Percentiles rank a stretch among this genome's conserved stretches.
These are phyloP conservation scores for Diaporthe citrichinensis DNA, from an alignment of 2,329 filamentous ascomycete genomes.

Conservation along the genomic window DNA sequence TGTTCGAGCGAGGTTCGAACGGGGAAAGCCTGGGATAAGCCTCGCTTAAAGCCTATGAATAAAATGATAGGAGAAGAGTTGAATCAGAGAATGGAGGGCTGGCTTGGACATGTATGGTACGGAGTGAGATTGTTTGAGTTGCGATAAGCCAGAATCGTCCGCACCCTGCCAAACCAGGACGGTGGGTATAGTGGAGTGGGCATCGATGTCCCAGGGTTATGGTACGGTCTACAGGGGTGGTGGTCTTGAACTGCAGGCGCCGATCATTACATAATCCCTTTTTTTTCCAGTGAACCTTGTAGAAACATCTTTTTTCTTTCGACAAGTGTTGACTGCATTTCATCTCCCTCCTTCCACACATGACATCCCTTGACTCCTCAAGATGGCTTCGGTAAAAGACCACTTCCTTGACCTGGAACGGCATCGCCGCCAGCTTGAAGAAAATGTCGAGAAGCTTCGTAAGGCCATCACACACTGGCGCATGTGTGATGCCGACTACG, in stretches of 20 bases:
- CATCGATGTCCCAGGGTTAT: not conserved
- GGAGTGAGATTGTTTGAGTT: not conserved
- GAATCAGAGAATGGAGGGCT: not conserved
- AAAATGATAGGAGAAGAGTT: not conserved
- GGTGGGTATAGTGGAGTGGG: not conserved
- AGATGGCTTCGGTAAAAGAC: constrained; percentile 60
- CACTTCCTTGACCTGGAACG: constrained; percentile 79
- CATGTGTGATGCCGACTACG: constrained; percentile 92
- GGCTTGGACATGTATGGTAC: not conserved
- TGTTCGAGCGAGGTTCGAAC: not conserved
- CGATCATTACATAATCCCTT: not conserved
- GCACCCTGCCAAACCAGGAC: not conserved
- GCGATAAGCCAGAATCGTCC: not conserved
- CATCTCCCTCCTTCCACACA: not conserved
- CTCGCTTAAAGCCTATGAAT: too few relatives aligned
- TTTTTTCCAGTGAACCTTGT: constrained; percentile 24
- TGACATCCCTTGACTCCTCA: not conserved
- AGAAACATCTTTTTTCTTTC: constrained; percentile 3
- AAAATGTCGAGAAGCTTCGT: constrained; percentile 79
- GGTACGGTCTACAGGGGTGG: not conserved
- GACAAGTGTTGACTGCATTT: not conserved
- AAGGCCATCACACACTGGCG: constrained; percentile 89
- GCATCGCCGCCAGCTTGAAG: constrained; percentile 81
- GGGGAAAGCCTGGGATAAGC: not conserved
- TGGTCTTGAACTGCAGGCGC: not conserved